phyloP scores from a whole-genome alignment of 2,329 filamentous ascomycete genomes.

The Lanzia echinophila region DNA sequence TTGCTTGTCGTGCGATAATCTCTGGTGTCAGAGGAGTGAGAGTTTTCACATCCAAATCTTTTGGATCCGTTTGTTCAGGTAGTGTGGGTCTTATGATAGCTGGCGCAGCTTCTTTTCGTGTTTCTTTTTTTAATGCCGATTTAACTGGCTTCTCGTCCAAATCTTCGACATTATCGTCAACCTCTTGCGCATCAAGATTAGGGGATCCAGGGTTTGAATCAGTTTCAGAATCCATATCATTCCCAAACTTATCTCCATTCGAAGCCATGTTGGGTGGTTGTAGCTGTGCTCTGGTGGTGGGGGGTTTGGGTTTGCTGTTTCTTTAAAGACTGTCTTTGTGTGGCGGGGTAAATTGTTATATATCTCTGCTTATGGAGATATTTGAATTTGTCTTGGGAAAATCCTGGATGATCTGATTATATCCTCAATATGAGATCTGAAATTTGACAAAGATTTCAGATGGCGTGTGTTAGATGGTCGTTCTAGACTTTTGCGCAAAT shows the following conservation, averaged over 20 bases:
- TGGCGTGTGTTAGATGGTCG: not conserved
- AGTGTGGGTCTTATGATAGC: slow-evolving; percentile 57
- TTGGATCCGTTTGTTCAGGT: slow-evolving; percentile 89
- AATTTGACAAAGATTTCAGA: not conserved
- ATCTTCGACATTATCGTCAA: slow-evolving; percentile 52
- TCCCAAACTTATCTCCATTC: slow-evolving; percentile 56
- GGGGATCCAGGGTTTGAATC: slow-evolving; percentile 52
- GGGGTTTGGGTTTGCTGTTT: slow-evolving; percentile 4
- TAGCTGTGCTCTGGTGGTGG: slow-evolving; percentile 9
- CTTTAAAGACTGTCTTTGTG: slow-evolving; percentile 4
- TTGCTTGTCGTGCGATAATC: slow-evolving; percentile 96
- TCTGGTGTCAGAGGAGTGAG: slow-evolving; percentile 86
- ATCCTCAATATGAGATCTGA: not conserved
- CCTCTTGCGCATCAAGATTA: slow-evolving; percentile 40
- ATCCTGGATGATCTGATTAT: not conserved
- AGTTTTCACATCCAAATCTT: slow-evolving; percentile 73
- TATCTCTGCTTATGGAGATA: not conserved
- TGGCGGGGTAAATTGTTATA: slow-evolving; percentile 12
- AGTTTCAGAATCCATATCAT: slow-evolving; percentile 69
- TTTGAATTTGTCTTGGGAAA: not conserved
- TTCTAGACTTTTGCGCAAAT: not conserved
- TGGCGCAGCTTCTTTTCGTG: slow-evolving; percentile 47
- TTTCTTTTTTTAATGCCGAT: slow-evolving; percentile 77
- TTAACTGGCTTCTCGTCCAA: slow-evolving; percentile 61
- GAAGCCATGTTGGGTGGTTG: slow-evolving; percentile 29